phyloP scores from a whole-genome alignment of 2,329 filamentous ascomycete species.

The Ophiognomonia clavigignenti-juglandacearum region DNA sequence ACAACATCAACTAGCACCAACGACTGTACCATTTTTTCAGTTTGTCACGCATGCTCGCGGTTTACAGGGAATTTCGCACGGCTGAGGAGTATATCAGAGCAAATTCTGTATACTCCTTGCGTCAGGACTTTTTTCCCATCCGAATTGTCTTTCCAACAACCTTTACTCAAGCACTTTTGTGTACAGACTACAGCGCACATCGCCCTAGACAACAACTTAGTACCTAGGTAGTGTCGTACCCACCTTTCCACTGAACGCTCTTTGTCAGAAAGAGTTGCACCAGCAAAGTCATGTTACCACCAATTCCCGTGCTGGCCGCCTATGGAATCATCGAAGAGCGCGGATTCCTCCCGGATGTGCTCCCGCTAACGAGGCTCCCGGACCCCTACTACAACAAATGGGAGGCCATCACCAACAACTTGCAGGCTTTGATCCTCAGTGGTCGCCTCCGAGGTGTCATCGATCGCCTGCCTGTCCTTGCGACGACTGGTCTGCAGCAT shows the following conservation, averaged over 20 bases:
- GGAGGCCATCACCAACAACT: conserved; percentile 80
- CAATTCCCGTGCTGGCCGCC: conserved; percentile 62
- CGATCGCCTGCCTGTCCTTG: conserved; percentile 76
- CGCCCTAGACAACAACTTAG: too few relatives aligned
- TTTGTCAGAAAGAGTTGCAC: conserved; percentile 2
- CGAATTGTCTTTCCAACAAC: conserved; percentile 5
- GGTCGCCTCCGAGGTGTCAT: conserved; percentile 76
- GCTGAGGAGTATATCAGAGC: conserved; percentile 59
- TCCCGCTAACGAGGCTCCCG: conserved; percentile 74
- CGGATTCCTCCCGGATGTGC: conserved; percentile 81
- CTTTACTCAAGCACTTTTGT: background rate
- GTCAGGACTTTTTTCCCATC: conserved; percentile 42
- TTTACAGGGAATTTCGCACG: conserved; percentile 38
- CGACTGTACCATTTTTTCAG: background rate
- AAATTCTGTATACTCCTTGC: conserved; percentile 59
- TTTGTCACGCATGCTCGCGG: conserved; percentile 30
- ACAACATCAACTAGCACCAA: too few relatives aligned
- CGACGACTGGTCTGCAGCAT: conserved; percentile 73
- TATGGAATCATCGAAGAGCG: conserved; percentile 75
- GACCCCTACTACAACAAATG: conserved; percentile 93
- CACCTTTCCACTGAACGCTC: background rate
- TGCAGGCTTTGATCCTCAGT: conserved; percentile 82
- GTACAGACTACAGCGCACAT: too few relatives aligned
- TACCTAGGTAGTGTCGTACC: too few relatives aligned
- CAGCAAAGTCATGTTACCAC: conserved; percentile 46